Base-by-base conservation (phyloP, 2,329 filamentous ascomycete species). In the Didymella pomorum region DNA sequence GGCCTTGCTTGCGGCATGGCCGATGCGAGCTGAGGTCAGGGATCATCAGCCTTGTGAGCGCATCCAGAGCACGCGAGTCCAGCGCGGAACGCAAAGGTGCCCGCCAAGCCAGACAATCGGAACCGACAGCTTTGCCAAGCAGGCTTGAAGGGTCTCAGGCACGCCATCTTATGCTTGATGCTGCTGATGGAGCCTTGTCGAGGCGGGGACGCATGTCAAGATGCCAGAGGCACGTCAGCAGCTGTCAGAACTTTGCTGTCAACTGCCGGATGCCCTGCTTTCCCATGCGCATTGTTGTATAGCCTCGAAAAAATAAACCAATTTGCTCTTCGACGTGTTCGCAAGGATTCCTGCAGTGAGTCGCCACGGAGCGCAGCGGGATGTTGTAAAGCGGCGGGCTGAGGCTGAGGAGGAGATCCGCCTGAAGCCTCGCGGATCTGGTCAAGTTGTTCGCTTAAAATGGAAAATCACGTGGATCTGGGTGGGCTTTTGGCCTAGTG, bases 11-110 rank as follows among this genome's bases (percentile, higher is more conserved):
- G 43, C 54, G 54, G 54, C 41, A 47, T 33, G 43, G 33, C 54
- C 54, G 54, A 52, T 25, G 29, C 47, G 48, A 52, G 48, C 54
- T 52, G 48, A 52, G 43, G 18, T 37, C 43, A 47, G 37, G 43
- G 42, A 42, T 43, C 18, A 23, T 42, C 33, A 39, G 41, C 31
- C 53, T 39, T 20, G 29, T 25, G 25, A 25, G 11, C 18, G 18
- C 1, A 2, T 29, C 26, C 53, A 51, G 29, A 46, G 42, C 25
- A 8, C 26, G 53, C 44, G 35, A 21, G 6, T 43, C 31, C 9
- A 47, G 21, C 44, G 26, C 31, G 35, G n/a, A 39, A 8, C 35
- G 35, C n/a, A 20, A 39, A 39, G 10, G 18, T 20, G 35, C 16
- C 35, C 35, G 35, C 35, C 26, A 52, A 45, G 31, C 18, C 35